These are phyloP conservation scores for Pseudogymnoascus sp. DNA, from an alignment of 2,329 filamentous ascomycete species.

Conservation along the genomic window DNA sequence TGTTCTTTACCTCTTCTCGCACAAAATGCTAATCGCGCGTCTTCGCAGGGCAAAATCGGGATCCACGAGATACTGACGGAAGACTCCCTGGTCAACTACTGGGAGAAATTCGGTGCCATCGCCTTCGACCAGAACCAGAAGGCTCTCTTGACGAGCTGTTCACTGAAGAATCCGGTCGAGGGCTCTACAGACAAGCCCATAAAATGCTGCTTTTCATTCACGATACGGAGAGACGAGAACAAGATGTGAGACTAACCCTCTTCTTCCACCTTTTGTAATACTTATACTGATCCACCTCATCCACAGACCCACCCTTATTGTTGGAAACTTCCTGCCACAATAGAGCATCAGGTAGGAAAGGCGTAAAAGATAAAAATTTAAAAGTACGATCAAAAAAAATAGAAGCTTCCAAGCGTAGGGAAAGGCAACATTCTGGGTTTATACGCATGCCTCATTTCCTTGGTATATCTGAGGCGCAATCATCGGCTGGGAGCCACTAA, in stretches of 20 bases:
- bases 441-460: background rate
- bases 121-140: slow-evolving; percentile 93
- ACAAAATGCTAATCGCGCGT: slow-evolving; percentile 6
- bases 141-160: slow-evolving; percentile 88
- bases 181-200: slow-evolving; percentile 65
- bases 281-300: slow-evolving; percentile 27
- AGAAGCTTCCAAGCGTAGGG: background rate
- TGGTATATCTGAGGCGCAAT: slow-evolving; percentile 13
- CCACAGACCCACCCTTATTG: slow-evolving; percentile 78
- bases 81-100: slow-evolving; percentile 91
- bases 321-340: slow-evolving; percentile 93
- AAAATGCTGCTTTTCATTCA: slow-evolving; percentile 96
- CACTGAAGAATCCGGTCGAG: slow-evolving; percentile 72
- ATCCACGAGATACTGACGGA: slow-evolving; percentile 95
- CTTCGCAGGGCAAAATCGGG: slow-evolving; percentile 74
- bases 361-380: background rate
- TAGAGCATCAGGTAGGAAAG: slow-evolving; percentile 34
- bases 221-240: slow-evolving; percentile 87
- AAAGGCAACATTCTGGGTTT: background rate
- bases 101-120: slow-evolving; percentile 98
- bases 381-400: background rate
- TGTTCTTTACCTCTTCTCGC: background rate
- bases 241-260: slow-evolving; percentile 66
- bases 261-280: background rate
- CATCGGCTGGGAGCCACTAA: slow-evolving; percentile 14